phyloP scores from a whole-genome alignment of 1,139 yeast genomes.

The Pichia terricola region DNA sequence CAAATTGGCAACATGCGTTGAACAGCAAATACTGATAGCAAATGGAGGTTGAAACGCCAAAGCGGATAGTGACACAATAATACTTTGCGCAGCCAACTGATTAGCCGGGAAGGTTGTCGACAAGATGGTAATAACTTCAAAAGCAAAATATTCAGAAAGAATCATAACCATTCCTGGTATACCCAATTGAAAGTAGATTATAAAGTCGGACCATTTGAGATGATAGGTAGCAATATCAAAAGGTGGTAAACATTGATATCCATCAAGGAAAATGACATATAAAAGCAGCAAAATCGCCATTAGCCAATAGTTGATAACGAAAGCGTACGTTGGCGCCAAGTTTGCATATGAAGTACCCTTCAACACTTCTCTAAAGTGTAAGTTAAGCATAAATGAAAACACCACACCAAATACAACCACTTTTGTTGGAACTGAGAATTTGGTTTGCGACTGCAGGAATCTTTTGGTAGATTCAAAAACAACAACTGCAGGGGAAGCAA shows the following conservation, averaged over 20 bases:
- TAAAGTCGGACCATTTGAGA: constrained; percentile 40
- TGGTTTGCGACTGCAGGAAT: constrained; percentile 45
- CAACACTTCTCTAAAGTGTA: constrained; percentile 33
- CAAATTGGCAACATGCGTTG: constrained; percentile 50
- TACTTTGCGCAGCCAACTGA: constrained; percentile 49
- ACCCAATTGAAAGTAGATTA: constrained; percentile 41
- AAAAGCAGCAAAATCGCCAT: constrained; percentile 40
- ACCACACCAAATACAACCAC: constrained; percentile 46
- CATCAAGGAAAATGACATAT: constrained; percentile 35
- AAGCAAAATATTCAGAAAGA: constrained; percentile 50
- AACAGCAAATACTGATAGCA: constrained; percentile 51
- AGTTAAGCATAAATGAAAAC: constrained; percentile 41
- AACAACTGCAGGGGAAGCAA: constrained; percentile 53
- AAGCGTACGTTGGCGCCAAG: constrained; percentile 43
- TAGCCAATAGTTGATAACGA: constrained; percentile 52
- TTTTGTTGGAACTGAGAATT: constrained; percentile 43
- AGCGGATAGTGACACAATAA: constrained; percentile 48
- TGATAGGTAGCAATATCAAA: constrained; percentile 28
- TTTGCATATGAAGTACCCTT: constrained; percentile 51
- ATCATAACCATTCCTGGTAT: constrained; percentile 51
- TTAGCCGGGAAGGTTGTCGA: constrained; percentile 48
- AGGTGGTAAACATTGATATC: constrained; percentile 37
- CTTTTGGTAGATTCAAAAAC: constrained; percentile 46
- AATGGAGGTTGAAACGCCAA: constrained; percentile 40
- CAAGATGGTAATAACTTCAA: constrained; percentile 46